A percentile compares a stretch with the other conserved stretches of the same genome.
Evolutionary conservation across 768 basidiomycete genomes (phyloP).

Genomic region (Calocybe gangraenosa): DNA sequence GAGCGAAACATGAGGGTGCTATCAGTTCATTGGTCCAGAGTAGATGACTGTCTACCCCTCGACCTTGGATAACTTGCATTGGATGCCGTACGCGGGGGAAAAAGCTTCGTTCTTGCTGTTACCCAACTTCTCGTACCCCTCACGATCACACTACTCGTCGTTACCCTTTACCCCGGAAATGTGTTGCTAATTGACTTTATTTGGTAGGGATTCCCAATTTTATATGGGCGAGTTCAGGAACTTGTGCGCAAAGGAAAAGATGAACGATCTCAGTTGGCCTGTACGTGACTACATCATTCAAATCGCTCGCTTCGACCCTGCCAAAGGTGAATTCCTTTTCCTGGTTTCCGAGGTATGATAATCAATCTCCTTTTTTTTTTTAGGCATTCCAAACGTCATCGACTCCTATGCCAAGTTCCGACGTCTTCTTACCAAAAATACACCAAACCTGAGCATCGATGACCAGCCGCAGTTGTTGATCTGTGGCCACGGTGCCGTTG

Average conservation of each 20-base stretch:
- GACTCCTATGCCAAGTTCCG: conserved; percentile 88
- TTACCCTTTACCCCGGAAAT: not conserved
- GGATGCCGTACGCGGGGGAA: too few species aligned
- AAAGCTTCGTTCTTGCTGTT: too few species aligned
- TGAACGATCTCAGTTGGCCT: conserved; percentile 77
- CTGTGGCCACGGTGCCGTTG: conserved; percentile 91
- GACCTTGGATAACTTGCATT: too few species aligned
- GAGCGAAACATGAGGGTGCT: too few species aligned
- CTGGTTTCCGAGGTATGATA: not conserved
- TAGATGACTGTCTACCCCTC: not conserved
- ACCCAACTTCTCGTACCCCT: too few species aligned
- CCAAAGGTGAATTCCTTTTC: conserved; percentile 35
- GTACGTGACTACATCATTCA: conserved; percentile 83
- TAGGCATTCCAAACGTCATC: conserved; percentile 81
- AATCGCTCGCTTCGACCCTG: conserved; percentile 92
- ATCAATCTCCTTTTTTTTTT: conserved; percentile 12
- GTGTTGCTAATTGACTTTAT: not conserved
- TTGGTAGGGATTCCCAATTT: conserved; percentile 64
- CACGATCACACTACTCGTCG: too few species aligned
- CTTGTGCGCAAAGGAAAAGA: conserved; percentile 75
- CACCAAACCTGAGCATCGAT: conserved; percentile 37
- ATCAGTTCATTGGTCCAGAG: not conserved
- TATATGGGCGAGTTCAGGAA: conserved; percentile 88
- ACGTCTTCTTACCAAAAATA: conserved; percentile 46
- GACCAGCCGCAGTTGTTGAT: conserved; percentile 73